Percentiles rank a stretch among this genome's conserved stretches.
These are phyloP conservation scores for Acanthamoeba sp. DNA, from an alignment of 208 protist genomes.

Conservation along the genomic window DNA sequence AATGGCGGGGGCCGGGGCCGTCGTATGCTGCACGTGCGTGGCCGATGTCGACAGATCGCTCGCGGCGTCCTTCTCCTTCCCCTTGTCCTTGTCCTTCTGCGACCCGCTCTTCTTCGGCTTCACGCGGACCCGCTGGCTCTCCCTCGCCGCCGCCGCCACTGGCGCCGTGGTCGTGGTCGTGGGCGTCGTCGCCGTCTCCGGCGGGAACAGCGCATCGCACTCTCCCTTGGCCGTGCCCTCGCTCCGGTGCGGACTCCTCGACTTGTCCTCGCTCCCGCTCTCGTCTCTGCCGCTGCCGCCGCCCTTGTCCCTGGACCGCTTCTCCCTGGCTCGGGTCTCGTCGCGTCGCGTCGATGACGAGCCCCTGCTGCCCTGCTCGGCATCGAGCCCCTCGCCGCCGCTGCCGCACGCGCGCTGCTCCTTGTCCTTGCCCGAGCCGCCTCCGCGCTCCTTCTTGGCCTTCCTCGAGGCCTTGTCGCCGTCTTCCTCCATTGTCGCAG, in stretches of 20 bases:
- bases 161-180: no score
- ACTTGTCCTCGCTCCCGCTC: background rate
- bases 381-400: background rate
- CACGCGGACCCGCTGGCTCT: background rate
- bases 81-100: slow-evolving; percentile 12
- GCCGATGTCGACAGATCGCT: slow-evolving; percentile 80
- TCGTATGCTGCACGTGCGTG: slow-evolving; percentile 80
- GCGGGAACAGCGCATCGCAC: background rate
- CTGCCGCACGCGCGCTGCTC: background rate
- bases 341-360: background rate
- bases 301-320: background rate
- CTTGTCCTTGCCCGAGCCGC: background rate
- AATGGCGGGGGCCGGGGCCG: background rate
- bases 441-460: background rate
- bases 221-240: background rate
- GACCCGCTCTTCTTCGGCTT: background rate
- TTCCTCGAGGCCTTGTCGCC: background rate
- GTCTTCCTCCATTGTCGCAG: background rate
- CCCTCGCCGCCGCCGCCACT: no score
- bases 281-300: background rate
- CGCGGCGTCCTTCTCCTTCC: background rate
- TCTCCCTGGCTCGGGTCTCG: background rate
- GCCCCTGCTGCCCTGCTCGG: background rate
- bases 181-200: no score
- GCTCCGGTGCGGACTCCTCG: no score